Base-by-base conservation (phyloP, 2,329 filamentous ascomycete genomes). In the Lasiodiplodia hormozganensis region DNA sequence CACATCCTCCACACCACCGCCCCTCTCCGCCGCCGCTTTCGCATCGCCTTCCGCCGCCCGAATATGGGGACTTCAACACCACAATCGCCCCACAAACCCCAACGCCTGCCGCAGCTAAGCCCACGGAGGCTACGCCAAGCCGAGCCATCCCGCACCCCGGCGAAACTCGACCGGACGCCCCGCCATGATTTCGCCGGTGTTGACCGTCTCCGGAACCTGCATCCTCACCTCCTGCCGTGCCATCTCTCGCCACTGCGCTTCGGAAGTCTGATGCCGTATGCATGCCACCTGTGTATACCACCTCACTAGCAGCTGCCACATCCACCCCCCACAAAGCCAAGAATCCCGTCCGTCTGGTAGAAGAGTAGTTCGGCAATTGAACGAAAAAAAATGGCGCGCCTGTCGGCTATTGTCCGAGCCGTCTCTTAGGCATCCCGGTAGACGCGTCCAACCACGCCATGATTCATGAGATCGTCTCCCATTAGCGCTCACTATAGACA, bases 1-100 rank as follows among this genome's bases (percentile, higher is more conserved):
- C 36, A 23, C 56, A 60, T 38, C 31, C 54, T 58, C 54, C 54
- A 57, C 54, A 38, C 52, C 52, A 54, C 25, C 52, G 25, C 52
- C 25, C 7, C 18, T 56, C 53, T 31, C 53, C 25, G 18, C 53
- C 51, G 21, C 51, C 23, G 21, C 51, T 18, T 14, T 53, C 51
- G 4, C 51, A 53, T 53, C 51, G 12, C 12, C 51, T 2, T 28
- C 23, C 12, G 51, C 25, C 11, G 21, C 25, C 10, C 23, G 51
- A 14, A 23, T 18, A 16, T 21, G 11, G 3, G 40, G 6, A 21
- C 40, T n/a, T 47, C 57, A 62, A 38, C 57, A 28, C 23, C 38
- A 40, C 18, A 5, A 18, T 21, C 40, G 10, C 12, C 38, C 38
- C 38, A 40, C 38, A 62, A 31, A n/a, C 12, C 28, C 11, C 57